Evolutionary conservation across 768 basidiomycete genomes (phyloP), one percentile per base, ranked within the genome.

Genomic region (Rhodotorula diobovata): DNA sequence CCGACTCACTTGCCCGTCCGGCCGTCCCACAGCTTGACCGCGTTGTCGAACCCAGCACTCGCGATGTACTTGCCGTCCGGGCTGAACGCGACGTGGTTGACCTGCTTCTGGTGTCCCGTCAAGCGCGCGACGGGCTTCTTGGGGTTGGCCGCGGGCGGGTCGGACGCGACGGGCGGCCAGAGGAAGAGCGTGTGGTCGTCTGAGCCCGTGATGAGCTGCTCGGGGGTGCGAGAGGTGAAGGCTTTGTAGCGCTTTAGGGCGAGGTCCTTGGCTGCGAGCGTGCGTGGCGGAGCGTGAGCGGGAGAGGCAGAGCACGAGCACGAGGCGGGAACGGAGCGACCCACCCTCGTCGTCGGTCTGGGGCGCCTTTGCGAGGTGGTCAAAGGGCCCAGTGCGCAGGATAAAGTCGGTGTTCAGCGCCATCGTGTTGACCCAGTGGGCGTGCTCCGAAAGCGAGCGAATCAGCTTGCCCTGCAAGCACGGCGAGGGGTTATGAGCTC

Each of bases 101-200:
- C 87, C 79, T 95, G 93, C 48, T 92, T 87, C 79, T 98, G 95
- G 81, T 99, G 95, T 2, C 95, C 95, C 6, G 91, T 93, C 28
- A 97, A 82, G 25, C 95, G 85, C 15, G 90, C 85, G 28, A 88
- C 68, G 9, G 90, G 89, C 76, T 90, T 90, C 76, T 83, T 83
- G 48, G 85, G 84, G 77, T 85, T 86, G 18, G 84, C 78, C 83
- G 30, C 81, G 81, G 57, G 80, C 80, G 61, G 80, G 76, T 20
- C 79, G 77, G 55, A 80, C 80, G 60, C 70, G 77, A 71, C 76
- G 84, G 88, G 83, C 43, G 91, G 89, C 95, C 93, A 97, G 21
- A 99, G 85, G 85, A 94, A 97, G 61, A 97, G 87, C 0, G 95
- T 99, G 80, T 97, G 95, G 80, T 99, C 95, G 79, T 99, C 94